Evolutionary conservation across 2,329 filamentous ascomycete species (phyloP), one percentile per base, ranked within the genome.

Genomic region (Cadophora sp.): DNA sequence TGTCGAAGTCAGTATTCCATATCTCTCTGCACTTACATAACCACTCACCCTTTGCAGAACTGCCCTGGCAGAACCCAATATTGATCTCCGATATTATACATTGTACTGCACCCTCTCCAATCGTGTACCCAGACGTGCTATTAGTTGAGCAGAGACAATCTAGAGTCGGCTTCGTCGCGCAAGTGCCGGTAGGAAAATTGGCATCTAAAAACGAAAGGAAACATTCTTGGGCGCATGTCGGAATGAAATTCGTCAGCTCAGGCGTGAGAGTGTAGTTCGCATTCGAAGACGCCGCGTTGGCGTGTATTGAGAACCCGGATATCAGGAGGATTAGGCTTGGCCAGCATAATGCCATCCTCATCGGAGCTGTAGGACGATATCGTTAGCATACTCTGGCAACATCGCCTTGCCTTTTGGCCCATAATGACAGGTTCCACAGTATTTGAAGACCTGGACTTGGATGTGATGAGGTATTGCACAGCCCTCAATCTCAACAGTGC

Each of bases 51-150:
- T 64, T 61, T n/a, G 73, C 69, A 62, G 86, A 83, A 12, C 79
- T 74, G 3, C 81, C 80, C 4, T 80, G 77, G 77, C 91, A 94
- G 16, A 79, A 79, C 2, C 84, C 84, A 55, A 83, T 74, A 43
- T 78, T 78, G 66, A 76, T 79, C 74, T 87, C 84, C 8, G 86
- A 86, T 9, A 86, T 81, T 40, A 92, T 84, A 77, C 91, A 94
- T 75, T 90, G 86, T 70, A 92, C 79, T 4, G 88, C 89, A 12
- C 85, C 91, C 79, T 93, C 91, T n/a, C 90, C 91, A 59, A 93
- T 75, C 1, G 91, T 93, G 73, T 89, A 90, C 11, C 88, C 89
- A 34, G 85, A 85, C 14, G 78, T 79, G 9, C 89, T 89, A 40
- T 82, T 81, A 67, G 83, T 82, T 46, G 84, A 83, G 77, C 91